These are phyloP conservation scores for Cyclanthera cordifolia DNA, from an alignment of 306 rosid genomes.

Conservation along the genomic window DNA sequence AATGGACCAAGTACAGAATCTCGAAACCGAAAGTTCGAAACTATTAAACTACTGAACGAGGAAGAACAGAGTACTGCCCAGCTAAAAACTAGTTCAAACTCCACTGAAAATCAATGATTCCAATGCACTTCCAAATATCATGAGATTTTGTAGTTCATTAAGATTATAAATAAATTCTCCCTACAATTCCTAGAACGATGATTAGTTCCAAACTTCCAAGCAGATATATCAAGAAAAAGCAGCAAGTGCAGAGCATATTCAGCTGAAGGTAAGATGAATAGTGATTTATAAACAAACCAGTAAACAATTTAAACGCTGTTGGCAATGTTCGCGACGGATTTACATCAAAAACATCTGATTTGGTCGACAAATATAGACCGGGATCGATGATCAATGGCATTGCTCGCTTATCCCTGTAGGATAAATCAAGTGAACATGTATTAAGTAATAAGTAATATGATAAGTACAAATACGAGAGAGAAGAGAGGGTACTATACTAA, in stretches of 20 bases:
- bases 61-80: not conserved
- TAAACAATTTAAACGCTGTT: constrained; percentile 70
- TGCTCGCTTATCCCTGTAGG: constrained; percentile 72
- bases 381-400: constrained; percentile 87
- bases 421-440: not conserved
- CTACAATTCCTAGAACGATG: not conserved
- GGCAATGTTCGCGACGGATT: constrained; percentile 64
- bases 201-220: not conserved
- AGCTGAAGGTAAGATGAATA: not conserved
- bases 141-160: not conserved
- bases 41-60: not conserved
- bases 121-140: not conserved
- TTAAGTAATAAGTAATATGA: not conserved
- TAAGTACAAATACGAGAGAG: not conserved
- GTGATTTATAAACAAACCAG: constrained; percentile 37
- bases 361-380: constrained; percentile 57
- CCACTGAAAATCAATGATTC: not conserved
- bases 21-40: not conserved
- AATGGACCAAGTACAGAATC: constrained; percentile 1
- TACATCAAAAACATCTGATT: constrained; percentile 61
- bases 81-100: not conserved
- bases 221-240: not conserved
- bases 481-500: constrained; percentile 32
- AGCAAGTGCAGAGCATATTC: not conserved
- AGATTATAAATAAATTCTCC: not conserved